Evolutionary conservation across 108 stramenopile genomes (phyloP).

Genomic region (Aurantiochytrium sp.): DNA sequence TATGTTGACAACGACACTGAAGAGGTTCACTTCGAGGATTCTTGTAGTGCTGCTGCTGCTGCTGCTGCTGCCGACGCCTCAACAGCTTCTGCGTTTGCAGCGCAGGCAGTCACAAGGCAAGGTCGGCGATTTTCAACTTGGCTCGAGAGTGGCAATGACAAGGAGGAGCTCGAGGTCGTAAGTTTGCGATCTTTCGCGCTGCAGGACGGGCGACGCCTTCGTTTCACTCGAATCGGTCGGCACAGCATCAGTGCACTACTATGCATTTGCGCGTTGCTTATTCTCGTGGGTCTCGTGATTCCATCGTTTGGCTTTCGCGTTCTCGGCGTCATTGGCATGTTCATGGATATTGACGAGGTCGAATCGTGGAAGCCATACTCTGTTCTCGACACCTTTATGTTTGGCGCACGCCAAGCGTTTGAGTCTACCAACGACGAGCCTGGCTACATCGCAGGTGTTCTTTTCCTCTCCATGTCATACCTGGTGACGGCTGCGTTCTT

Average conservation of each 20-base stretch:
- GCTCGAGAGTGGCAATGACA: not conserved
- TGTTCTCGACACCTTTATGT: not conserved
- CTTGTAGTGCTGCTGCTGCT: no score
- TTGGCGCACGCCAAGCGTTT: not conserved
- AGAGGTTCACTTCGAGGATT: no score
- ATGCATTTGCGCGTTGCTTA: not conserved
- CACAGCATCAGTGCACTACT: not conserved
- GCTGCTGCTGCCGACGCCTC: no score
- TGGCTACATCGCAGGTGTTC: not conserved
- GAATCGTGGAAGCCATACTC: not conserved
- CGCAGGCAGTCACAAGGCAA: not conserved
- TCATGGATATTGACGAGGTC: constrained; percentile 3
- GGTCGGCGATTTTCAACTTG: not conserved
- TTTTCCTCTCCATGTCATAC: not conserved
- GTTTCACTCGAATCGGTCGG: not conserved
- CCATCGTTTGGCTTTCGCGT: not conserved
- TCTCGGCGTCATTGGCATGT: not conserved
- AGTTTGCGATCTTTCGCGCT: not conserved
- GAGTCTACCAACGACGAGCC: not conserved
- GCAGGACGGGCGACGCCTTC: not conserved
- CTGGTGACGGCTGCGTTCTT: not conserved
- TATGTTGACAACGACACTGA: no score
- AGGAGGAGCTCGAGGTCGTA: not conserved
- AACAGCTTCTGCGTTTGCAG: not conserved
- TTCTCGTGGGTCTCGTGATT: not conserved